Evolutionary conservation across 2,329 filamentous ascomycete genomes (phyloP).

Genomic region (Scolecobasidium constrictum): DNA sequence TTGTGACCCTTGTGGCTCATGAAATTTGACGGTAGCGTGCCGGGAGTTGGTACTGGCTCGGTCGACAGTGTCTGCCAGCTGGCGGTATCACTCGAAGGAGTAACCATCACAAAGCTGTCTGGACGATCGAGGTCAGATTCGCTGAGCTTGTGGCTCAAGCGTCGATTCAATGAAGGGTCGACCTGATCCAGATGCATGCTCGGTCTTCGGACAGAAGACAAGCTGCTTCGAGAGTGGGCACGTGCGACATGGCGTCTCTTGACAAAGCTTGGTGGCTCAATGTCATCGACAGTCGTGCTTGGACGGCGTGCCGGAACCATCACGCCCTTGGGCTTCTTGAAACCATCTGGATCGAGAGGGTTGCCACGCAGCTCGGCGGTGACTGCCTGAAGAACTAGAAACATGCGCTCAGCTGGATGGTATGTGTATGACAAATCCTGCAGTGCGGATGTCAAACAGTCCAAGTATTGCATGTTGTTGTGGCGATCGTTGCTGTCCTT

Average conservation of each 20-base stretch:
- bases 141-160: conserved; percentile 8
- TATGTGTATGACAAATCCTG: conserved; percentile 43
- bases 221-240: conserved; percentile 12
- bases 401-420: conserved; percentile 44
- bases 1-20: neutral
- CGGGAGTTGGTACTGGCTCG: neutral
- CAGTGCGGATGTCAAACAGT: conserved; percentile 41
- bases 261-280: conserved; percentile 16
- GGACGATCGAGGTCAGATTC: conserved; percentile 15
- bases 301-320: conserved; percentile 21
- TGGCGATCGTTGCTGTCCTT: conserved; percentile 27
- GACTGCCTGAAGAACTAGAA: conserved; percentile 41
- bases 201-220: conserved; percentile 12
- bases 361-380: conserved; percentile 34
- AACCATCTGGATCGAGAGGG: neutral
- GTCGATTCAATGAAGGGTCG: conserved; percentile 15
- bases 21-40: neutral
- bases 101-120: conserved; percentile 21
- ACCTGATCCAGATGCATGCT: conserved; percentile 16
- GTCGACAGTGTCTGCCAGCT: conserved; percentile 14
- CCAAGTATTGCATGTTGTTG: conserved; percentile 39
- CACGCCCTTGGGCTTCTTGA: conserved; percentile 13
- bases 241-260: conserved; percentile 20
- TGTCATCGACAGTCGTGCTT: conserved; percentile 15
- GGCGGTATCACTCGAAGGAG: conserved; percentile 18